These are phyloP conservation scores for Fomitopsis palustris DNA, from an alignment of 1,284 basidiomycete genomes.

Conservation along the genomic window DNA sequence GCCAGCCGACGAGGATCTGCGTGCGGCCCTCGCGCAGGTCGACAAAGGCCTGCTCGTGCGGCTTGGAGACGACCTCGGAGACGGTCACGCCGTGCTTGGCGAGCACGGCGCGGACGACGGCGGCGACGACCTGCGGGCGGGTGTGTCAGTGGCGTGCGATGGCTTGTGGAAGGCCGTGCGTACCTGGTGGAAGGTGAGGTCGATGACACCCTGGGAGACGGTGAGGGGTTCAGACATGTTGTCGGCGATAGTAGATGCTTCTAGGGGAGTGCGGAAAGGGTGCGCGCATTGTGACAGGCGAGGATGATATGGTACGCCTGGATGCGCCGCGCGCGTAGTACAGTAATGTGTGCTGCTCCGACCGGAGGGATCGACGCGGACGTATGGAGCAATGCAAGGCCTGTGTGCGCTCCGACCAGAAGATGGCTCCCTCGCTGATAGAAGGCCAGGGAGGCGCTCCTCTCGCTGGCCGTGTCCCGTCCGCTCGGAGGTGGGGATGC, in stretches of 20 bases:
- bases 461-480: not conserved
- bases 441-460: not conserved
- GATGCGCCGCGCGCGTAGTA: not conserved
- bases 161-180: not conserved
- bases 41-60: not conserved
- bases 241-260: not conserved
- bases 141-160: not conserved
- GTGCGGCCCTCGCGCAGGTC: not conserved
- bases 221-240: not conserved
- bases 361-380: not conserved
- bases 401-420: not conserved
- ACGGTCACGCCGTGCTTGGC: not conserved
- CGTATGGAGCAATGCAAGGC: not conserved
- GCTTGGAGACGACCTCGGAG: not conserved
- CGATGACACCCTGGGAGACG: not conserved
- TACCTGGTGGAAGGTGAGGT: conserved; percentile 1
- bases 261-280: not conserved
- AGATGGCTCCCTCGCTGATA: not conserved
- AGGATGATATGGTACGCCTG: not conserved
- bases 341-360: too few species aligned
- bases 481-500: not conserved
- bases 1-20: conserved; percentile 1
- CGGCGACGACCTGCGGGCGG: not conserved
- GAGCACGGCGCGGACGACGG: not conserved
- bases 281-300: not conserved